Base-by-base conservation (phyloP, 208 protist genomes). In the Trypanosoma platydactyli region DNA sequence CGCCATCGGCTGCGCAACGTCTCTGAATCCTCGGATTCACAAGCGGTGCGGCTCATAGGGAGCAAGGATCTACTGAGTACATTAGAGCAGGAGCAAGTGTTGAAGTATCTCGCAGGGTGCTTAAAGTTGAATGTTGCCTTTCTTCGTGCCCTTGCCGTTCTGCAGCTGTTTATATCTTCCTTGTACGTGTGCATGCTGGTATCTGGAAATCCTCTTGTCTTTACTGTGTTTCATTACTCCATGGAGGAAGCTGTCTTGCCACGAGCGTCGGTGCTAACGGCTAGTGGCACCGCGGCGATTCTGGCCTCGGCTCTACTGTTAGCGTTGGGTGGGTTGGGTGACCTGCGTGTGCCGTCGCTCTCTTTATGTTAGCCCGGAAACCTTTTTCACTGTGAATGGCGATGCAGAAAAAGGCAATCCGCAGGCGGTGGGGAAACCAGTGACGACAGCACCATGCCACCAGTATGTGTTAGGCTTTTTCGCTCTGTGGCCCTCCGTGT, bases 31-130 rank as follows among this genome's bases (percentile, higher is more conserved):
- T 33, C 24, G 25, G 57, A 78, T 35, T 58, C 76, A 60, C 68
- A 59, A 15, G 67, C 69, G 9, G 70, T 64, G 20, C 35, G 46
- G 9, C 71, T 89, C 7, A 76, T 91, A 48, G 58, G 77, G 6
- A 66, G 49, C 24, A 52, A 84, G 22, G 82, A 91, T 30, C 60
- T 77, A 13, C 75, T 94, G 22, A 88, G 77, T 71, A 86, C 78
- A 0, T 42, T 52, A 2, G 88, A 94, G 72, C 88, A 94, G 53
- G 77, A 86, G 27, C 77, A 85, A 30, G 78, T 94, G 9, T 63
- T 94, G 15, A 62, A 64, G 12, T 85, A 90, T 76, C 79, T 94
- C 24, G 71, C 80, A 3, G 58, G 54, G 6, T 76, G 70, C 15
- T 61, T 91, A 16, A 68, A 71, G 0, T 75, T 35, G 20, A 88